Percentiles rank a stretch among this genome's conserved stretches.
These are phyloP conservation scores for Emydomyces testavorans DNA, from an alignment of 2,329 filamentous ascomycete species.

Conservation along the genomic window DNA sequence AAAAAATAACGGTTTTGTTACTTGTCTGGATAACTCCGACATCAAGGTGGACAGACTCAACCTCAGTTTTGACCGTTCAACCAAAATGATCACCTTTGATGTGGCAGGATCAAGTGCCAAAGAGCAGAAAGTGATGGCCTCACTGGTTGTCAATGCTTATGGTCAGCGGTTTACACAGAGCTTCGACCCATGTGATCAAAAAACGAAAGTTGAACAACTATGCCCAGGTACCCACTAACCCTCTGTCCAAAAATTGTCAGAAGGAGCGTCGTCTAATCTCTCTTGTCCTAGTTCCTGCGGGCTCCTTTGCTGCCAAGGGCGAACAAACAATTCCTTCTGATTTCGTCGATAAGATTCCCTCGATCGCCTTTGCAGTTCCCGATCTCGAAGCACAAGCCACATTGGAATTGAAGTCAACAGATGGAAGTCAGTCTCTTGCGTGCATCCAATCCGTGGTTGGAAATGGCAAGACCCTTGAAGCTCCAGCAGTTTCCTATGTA, in stretches of 20 bases:
- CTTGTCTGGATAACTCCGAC: constrained; percentile 48
- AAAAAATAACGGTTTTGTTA: constrained; percentile 66
- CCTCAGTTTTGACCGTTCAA: constrained; percentile 65
- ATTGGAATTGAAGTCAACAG: constrained; percentile 56
- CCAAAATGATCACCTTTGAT: constrained; percentile 66
- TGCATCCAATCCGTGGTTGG: constrained; percentile 71
- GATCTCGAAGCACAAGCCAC: constrained; percentile 81
- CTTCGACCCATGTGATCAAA: constrained; percentile 69
- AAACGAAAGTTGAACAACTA: constrained; percentile 57
- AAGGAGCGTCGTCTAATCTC: background rate
- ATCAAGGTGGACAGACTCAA: constrained; percentile 64
- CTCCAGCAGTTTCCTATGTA: constrained; percentile 68
- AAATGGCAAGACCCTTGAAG: constrained; percentile 72
- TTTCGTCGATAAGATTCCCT: constrained; percentile 65
- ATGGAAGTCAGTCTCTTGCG: constrained; percentile 53
- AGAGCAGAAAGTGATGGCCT: constrained; percentile 68
- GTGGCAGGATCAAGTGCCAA: constrained; percentile 63
- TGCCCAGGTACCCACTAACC: constrained; percentile 55
- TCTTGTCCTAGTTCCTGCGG: constrained; percentile 52
- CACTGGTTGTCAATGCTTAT: constrained; percentile 68
- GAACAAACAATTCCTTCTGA: constrained; percentile 57
- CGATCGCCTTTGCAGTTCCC: constrained; percentile 80
- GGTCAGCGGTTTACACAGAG: constrained; percentile 63
- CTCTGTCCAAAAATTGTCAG: background rate
- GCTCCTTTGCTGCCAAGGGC: constrained; percentile 62